Percentiles rank a stretch among this genome's conserved stretches.
Evolutionary conservation across 1,139 yeast species (phyloP).

Genomic region (Yamadazyma mexicana): DNA sequence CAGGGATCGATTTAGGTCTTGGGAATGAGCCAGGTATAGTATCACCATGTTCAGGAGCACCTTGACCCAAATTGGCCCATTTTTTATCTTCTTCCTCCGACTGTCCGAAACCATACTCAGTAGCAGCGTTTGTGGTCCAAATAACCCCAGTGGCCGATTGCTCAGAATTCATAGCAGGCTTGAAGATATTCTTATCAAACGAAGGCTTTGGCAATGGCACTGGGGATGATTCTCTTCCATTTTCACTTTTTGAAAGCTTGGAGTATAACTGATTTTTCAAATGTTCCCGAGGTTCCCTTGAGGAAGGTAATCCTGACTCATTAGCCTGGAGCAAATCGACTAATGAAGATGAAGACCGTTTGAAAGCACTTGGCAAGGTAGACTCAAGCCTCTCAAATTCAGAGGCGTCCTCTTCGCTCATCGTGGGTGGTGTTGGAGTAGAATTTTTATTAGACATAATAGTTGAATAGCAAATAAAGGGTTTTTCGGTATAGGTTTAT

Average conservation of each 20-base stretch:
- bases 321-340: slow-evolving; percentile 30
- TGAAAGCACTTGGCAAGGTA: slow-evolving; percentile 44
- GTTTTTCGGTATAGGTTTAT: too few relatives aligned
- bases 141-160: slow-evolving; percentile 70
- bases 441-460: slow-evolving; percentile 2
- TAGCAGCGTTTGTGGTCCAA: slow-evolving; percentile 69
- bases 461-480: neutral
- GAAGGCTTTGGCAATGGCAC: slow-evolving; percentile 54
- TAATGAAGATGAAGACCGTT: slow-evolving; percentile 42
- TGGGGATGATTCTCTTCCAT: slow-evolving; percentile 46
- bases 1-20: slow-evolving; percentile 53
- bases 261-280: slow-evolving; percentile 25
- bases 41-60: slow-evolving; percentile 70
- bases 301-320: slow-evolving; percentile 9
- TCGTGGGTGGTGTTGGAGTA: slow-evolving; percentile 3
- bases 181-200: slow-evolving; percentile 45
- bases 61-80: slow-evolving; percentile 72
- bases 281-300: slow-evolving; percentile 16
- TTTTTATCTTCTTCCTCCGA: slow-evolving; percentile 42
- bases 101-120: slow-evolving; percentile 53
- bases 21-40: slow-evolving; percentile 60
- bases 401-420: slow-evolving; percentile 15
- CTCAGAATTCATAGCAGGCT: slow-evolving; percentile 62
- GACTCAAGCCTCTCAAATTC: slow-evolving; percentile 49
- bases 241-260: slow-evolving; percentile 32